These are phyloP conservation scores for Candida pini DNA, from an alignment of 805 yeast genomes.

Conservation along the genomic window DNA sequence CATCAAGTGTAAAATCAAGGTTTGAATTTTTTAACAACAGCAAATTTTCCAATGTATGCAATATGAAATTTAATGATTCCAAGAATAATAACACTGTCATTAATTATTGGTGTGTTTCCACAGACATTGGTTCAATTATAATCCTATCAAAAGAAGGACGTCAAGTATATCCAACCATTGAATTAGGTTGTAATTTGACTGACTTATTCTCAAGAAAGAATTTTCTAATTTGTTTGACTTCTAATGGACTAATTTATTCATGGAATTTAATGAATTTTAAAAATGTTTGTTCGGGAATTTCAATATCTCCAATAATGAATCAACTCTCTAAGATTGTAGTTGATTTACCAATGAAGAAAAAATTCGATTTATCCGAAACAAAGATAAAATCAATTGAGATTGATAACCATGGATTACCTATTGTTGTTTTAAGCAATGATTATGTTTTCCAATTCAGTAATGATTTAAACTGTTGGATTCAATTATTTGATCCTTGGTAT, in stretches of 20 bases:
- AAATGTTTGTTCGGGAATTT: slow-evolving; percentile 36
- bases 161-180: slow-evolving; percentile 41
- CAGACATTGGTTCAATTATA: slow-evolving; percentile 53
- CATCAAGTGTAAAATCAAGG: slow-evolving; percentile 21
- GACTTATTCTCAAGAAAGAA: slow-evolving; percentile 31
- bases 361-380: slow-evolving; percentile 16
- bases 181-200: slow-evolving; percentile 44
- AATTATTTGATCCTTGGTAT: slow-evolving; percentile 36
- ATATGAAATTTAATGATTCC: slow-evolving; percentile 28
- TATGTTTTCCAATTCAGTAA: slow-evolving; percentile 39
- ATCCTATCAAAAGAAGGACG: slow-evolving; percentile 42
- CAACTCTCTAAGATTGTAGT: slow-evolving; percentile 21
- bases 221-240: slow-evolving; percentile 40
- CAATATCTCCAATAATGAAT: slow-evolving; percentile 51
- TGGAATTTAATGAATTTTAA: slow-evolving; percentile 40
- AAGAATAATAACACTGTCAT: slow-evolving; percentile 30
- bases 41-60: slow-evolving; percentile 31
- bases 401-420: slow-evolving; percentile 35
- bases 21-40: slow-evolving; percentile 40
- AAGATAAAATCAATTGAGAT: slow-evolving; percentile 19
- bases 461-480: slow-evolving; percentile 42
- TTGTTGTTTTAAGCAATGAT: slow-evolving; percentile 33
- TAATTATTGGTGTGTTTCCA: slow-evolving; percentile 50
- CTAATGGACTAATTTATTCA: slow-evolving; percentile 42
- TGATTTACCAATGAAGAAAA: slow-evolving; percentile 11